Evolutionary conservation across 257 asterid species (phyloP).

Genomic region (Echites panduratus): DNA sequence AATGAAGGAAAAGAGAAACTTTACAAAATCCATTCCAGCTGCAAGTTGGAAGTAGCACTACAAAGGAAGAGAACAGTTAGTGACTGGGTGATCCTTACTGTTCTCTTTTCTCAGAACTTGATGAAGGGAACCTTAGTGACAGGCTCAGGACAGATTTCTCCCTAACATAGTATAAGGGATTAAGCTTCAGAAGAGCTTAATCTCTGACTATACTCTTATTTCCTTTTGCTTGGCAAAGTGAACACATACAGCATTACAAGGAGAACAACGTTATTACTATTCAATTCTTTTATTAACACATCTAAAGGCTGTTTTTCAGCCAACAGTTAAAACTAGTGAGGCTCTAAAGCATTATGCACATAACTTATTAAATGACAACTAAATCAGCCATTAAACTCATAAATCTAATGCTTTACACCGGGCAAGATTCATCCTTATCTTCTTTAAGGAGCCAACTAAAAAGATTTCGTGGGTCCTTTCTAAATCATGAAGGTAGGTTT

Average conservation of each 20-base stretch:
- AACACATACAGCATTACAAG: background rate
- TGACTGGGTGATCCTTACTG: too few species aligned
- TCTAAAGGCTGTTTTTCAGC: too few species aligned
- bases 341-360: background rate
- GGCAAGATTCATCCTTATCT: slow-evolving; percentile 27
- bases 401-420: slow-evolving; percentile 18
- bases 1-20: too few species aligned
- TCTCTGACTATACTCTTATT: background rate
- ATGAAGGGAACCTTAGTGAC: too few species aligned
- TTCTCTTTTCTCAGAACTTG: too few species aligned
- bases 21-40: too few species aligned
- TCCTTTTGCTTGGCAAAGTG: background rate
- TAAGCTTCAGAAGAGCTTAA: background rate
- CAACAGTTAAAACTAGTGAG: background rate
- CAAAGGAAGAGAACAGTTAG: too few species aligned
- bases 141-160: too few species aligned
- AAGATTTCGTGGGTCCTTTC: slow-evolving; percentile 46
- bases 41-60: too few species aligned
- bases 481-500: slow-evolving; percentile 14
- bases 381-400: background rate
- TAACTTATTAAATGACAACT: background rate
- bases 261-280: background rate
- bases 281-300: background rate
- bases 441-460: slow-evolving; percentile 27
- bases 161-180: background rate